Evolutionary conservation across 805 yeast genomes (phyloP), one percentile per base, ranked within the genome.

Genomic region (Lipomyces starkeyi): DNA sequence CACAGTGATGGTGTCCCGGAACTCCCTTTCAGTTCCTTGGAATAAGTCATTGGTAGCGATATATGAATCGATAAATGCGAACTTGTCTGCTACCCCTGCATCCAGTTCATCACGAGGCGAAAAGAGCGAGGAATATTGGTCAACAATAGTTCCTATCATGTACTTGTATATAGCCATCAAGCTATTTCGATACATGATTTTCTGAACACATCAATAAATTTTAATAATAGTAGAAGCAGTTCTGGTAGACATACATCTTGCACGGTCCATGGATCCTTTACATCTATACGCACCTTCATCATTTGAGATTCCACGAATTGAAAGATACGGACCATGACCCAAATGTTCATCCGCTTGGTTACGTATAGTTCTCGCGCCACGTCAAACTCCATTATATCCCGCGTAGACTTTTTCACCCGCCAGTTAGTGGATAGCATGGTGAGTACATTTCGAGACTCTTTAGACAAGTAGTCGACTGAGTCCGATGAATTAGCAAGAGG

Each of bases 351-450:
- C 2, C 8, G 20, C 3, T 60, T 55, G 22, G 40, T 32, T 3
- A 58, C 47, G 54, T 82, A 72, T 13, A 81, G 73, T 20, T 77
- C 75, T 67, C 82, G 82, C 1, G 83, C 82, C 0, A 89, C 88
- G 3, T 87, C 83, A 64, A 83, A 85, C 5, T 87, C 67, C 7
- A 85, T 72, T 0, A 84, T 80, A 0, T 87, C 84, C 60, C 84
- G 78, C 0, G 91, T 80, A 0, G 86, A 79, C 6, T 76, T 76
- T 67, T 83, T 84, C 3, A 89, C 76, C 66, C 90, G 79, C 95
- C 95, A 90, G 63, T 85, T 80, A 54, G 79, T 81, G 6, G 86
- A 79, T 63, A 86, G 84, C 17, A 81, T 76, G 0, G 74, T 76
- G 2, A 89, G 73, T 13, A 89, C 75, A 58, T 80, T 81, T 7